A percentile compares a stretch with the other conserved stretches of the same genome.
These are phyloP conservation scores for Pythium sp. DNA, from an alignment of 352 stramenopile genomes.

Conservation along the genomic window DNA sequence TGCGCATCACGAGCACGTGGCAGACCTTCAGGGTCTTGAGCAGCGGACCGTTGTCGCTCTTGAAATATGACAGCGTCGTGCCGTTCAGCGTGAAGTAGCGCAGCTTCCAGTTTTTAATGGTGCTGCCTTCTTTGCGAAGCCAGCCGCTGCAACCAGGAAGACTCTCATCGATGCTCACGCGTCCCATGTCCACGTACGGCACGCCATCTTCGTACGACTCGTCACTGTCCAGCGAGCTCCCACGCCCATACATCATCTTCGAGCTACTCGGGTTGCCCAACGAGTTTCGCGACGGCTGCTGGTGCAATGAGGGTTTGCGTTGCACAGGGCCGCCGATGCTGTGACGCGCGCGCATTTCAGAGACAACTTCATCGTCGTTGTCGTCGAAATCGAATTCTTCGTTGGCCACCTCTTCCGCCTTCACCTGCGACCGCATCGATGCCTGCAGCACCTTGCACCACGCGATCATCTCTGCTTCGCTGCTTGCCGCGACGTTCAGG, in stretches of 20 bases:
- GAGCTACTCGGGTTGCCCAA: not conserved
- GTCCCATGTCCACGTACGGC: conserved; percentile 10
- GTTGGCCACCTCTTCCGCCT: conserved; percentile 13
- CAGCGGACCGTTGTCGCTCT: conserved; percentile 72
- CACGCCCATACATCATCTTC: not conserved
- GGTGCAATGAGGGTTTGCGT: not conserved
- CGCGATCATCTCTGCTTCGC: conserved; percentile 51
- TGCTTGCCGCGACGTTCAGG: conserved; percentile 49
- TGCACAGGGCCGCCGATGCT: conserved; percentile 3
- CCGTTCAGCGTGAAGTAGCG: conserved; percentile 81
- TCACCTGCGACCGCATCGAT: conserved; percentile 31
- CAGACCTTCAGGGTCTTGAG: conserved; percentile 66
- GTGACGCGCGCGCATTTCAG: conserved; percentile 19
- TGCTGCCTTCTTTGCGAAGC: conserved; percentile 79
- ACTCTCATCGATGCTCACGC: conserved; percentile 13
- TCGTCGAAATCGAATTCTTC: conserved; percentile 58
- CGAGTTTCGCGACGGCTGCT: conserved; percentile 5
- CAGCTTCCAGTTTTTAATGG: conserved; percentile 82
- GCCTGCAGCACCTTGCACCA: conserved; percentile 62
- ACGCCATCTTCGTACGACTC: conserved; percentile 13
- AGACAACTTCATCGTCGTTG: conserved; percentile 22
- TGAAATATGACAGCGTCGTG: conserved; percentile 79
- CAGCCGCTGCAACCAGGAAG: conserved; percentile 59
- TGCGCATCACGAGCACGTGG: conserved; percentile 61
- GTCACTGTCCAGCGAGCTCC: conserved; percentile 18